These are phyloP conservation scores for Atkinsonella hypoxylon DNA, from an alignment of 2,329 filamentous ascomycete genomes.

Conservation along the genomic window DNA sequence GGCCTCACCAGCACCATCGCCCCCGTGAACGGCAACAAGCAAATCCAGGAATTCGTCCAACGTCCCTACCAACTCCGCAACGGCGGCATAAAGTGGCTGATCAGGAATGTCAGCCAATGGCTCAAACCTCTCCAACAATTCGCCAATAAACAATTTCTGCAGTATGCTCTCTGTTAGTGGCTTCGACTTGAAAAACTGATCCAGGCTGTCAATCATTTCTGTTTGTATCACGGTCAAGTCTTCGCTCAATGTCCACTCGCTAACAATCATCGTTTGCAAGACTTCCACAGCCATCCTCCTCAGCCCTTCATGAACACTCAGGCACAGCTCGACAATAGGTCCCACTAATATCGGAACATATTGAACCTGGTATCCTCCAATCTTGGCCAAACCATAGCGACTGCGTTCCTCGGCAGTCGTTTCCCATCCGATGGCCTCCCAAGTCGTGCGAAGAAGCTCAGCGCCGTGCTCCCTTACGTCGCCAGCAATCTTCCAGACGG, in stretches of 20 bases:
- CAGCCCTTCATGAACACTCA: slow-evolving; percentile 89
- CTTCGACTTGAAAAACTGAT: slow-evolving; percentile 81
- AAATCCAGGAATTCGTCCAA: slow-evolving; percentile 87
- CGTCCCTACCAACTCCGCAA: slow-evolving; percentile 69
- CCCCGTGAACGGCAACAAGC: slow-evolving; percentile 76
- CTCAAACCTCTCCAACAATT: slow-evolving; percentile 72
- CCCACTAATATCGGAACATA: slow-evolving; percentile 89
- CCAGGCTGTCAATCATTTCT: slow-evolving; percentile 90
- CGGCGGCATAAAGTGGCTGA: slow-evolving; percentile 62
- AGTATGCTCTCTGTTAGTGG: slow-evolving; percentile 77
- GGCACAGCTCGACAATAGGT: slow-evolving; percentile 83
- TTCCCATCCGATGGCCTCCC: slow-evolving; percentile 97
- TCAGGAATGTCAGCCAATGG: slow-evolving; percentile 52
- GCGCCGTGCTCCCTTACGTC: slow-evolving; percentile 90
- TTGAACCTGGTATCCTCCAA: slow-evolving; percentile 96
- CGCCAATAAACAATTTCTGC: slow-evolving; percentile 84
- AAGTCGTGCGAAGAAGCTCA: slow-evolving; percentile 69
- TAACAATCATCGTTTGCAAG: slow-evolving; percentile 94
- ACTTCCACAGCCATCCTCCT: slow-evolving; percentile 85
- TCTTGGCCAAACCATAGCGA: slow-evolving; percentile 66
- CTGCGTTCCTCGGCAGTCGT: slow-evolving; percentile 66
- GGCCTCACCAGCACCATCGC: slow-evolving; percentile 60
- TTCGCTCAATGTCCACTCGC: slow-evolving; percentile 92
- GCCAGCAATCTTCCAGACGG: slow-evolving; percentile 97
- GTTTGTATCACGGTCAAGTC: slow-evolving; percentile 86